phyloP scores from a whole-genome alignment of 768 basidiomycete genomes.

The Wakefieldia striispora region DNA sequence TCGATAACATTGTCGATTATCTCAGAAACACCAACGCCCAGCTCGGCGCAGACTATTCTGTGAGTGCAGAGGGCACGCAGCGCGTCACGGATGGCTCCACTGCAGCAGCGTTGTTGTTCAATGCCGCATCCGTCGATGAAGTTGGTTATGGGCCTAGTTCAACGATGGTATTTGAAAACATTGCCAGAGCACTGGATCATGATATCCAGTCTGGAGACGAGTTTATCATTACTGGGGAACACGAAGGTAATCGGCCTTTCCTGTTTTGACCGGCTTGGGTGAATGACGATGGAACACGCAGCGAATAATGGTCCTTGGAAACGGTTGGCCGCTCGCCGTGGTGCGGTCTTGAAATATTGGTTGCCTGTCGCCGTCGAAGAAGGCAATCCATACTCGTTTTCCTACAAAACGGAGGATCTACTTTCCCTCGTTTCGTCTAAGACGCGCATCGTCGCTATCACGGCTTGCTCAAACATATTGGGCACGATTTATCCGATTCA shows the following conservation, averaged over 20 bases:
- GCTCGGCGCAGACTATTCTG: slow-evolving; percentile 66
- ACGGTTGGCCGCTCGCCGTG: slow-evolving; percentile 58
- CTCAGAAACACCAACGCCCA: slow-evolving; percentile 72
- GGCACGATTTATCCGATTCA: slow-evolving; percentile 64
- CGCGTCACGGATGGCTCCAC: slow-evolving; percentile 49
- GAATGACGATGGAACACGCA: slow-evolving; percentile 22
- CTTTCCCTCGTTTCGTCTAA: slow-evolving; percentile 59
- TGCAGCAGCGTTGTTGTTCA: slow-evolving; percentile 58
- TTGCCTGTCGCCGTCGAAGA: slow-evolving; percentile 43
- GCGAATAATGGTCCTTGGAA: slow-evolving; percentile 81
- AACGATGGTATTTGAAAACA: slow-evolving; percentile 67
- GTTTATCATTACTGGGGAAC: slow-evolving; percentile 75
- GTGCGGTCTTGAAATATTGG: slow-evolving; percentile 61
- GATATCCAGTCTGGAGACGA: slow-evolving; percentile 62
- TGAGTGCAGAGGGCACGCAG: slow-evolving; percentile 51
- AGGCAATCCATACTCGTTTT: slow-evolving; percentile 66
- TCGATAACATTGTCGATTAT: slow-evolving; percentile 64
- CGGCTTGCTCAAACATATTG: slow-evolving; percentile 74
- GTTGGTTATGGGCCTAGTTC: slow-evolving; percentile 67
- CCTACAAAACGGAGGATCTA: slow-evolving; percentile 52
- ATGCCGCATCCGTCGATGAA: slow-evolving; percentile 60
- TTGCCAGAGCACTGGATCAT: slow-evolving; percentile 57
- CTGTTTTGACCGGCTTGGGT: background rate
- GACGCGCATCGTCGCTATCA: slow-evolving; percentile 72
- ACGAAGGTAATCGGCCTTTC: slow-evolving; percentile 56